phyloP scores from a whole-genome alignment of 2,329 filamentous ascomycete genomes.

The Cytospora paraplurivora region DNA sequence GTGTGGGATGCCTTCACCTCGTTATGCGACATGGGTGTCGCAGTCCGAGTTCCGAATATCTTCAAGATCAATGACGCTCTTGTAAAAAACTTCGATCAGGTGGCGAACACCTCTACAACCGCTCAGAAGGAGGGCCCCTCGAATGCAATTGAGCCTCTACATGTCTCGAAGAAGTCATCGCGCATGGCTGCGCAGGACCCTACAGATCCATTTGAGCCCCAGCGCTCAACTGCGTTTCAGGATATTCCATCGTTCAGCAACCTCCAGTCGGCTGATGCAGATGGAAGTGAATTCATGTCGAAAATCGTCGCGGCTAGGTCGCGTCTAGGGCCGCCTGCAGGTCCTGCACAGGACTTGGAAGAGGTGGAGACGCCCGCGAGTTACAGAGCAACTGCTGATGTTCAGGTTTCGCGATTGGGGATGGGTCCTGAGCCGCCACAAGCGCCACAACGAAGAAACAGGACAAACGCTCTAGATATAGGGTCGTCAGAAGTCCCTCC shows the following conservation, averaged over 20 bases:
- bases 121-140: slow-evolving; percentile 43
- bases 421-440: slow-evolving; percentile 50
- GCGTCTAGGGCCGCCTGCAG: slow-evolving; percentile 45
- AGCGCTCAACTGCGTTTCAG: slow-evolving; percentile 44
- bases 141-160: slow-evolving; percentile 43
- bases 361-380: slow-evolving; percentile 65
- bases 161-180: slow-evolving; percentile 26
- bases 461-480: slow-evolving; percentile 54
- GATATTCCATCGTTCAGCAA: slow-evolving; percentile 45
- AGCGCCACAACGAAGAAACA: slow-evolving; percentile 55
- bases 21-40: slow-evolving; percentile 84
- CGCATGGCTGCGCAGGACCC: slow-evolving; percentile 43
- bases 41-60: slow-evolving; percentile 79
- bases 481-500: slow-evolving; percentile 60
- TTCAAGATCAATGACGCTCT: slow-evolving; percentile 71
- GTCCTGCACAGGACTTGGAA: slow-evolving; percentile 49
- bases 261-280: slow-evolving; percentile 44
- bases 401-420: slow-evolving; percentile 38
- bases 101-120: slow-evolving; percentile 36
- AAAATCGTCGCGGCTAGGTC: slow-evolving; percentile 57
- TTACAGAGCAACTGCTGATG: slow-evolving; percentile 45
- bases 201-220: slow-evolving; percentile 56
- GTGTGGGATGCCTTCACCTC: slow-evolving; percentile 97
- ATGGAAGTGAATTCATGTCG: slow-evolving; percentile 58
- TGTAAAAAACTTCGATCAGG: slow-evolving; percentile 50